Conservation (phyloP, 352 stramenopile genomes). For the Phytophthora sansomeana region DNA sequence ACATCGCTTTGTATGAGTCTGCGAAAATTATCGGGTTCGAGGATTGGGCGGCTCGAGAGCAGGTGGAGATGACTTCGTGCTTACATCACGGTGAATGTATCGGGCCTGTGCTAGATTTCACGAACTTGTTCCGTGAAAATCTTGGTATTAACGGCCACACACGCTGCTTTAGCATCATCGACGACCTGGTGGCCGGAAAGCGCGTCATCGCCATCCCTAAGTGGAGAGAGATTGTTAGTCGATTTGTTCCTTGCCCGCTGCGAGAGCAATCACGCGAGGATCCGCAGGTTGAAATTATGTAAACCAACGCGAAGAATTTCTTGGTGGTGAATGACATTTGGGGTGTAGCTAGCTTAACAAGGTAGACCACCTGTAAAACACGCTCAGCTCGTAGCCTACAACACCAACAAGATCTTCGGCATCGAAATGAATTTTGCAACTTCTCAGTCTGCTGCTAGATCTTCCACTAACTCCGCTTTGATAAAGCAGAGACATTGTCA, state of each 20-base stretch:
- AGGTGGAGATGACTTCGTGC: constrained; percentile 65
- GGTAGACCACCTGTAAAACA: too few species aligned
- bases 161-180: constrained; percentile 53
- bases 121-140: constrained; percentile 47
- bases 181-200: constrained; percentile 38
- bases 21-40: constrained; percentile 49
- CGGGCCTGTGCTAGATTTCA: constrained; percentile 49
- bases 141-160: constrained; percentile 54
- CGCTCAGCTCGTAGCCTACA: too few species aligned
- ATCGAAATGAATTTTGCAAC: too few species aligned
- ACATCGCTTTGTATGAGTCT: constrained; percentile 51
- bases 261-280: not conserved
- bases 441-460: too few species aligned
- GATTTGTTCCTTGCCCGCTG: constrained; percentile 46
- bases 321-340: not conserved
- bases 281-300: not conserved
- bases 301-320: not conserved
- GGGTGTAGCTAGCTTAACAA: too few species aligned
- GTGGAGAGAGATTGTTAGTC: constrained; percentile 48
- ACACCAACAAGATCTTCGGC: too few species aligned
- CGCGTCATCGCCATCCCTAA: constrained; percentile 53
- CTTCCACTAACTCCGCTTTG: too few species aligned
- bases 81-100: constrained; percentile 55
- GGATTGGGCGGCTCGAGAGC: constrained; percentile 41
- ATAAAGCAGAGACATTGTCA: too few species aligned